Evolutionary conservation across 2,329 filamentous ascomycete species (phyloP).

Genomic region (Phialophora expanda): DNA sequence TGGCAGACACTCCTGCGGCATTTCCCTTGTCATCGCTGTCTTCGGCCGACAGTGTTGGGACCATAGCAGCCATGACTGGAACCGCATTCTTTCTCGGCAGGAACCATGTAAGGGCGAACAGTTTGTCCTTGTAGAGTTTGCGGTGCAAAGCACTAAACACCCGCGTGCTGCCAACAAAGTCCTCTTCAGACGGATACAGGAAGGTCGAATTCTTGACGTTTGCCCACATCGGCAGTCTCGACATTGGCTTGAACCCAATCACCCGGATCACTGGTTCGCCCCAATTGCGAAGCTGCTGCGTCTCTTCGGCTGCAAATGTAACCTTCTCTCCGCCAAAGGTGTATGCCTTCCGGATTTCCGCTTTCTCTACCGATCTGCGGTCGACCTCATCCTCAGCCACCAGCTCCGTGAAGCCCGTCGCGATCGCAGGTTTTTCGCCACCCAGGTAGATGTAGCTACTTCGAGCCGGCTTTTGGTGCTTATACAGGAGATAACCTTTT

Average conservation of each 20-base stretch:
- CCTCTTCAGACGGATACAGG: conserved; percentile 90
- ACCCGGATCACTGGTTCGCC: conserved; percentile 83
- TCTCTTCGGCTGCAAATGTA: conserved; percentile 82
- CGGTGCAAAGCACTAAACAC: conserved; percentile 91
- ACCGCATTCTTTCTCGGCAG: conserved; percentile 79
- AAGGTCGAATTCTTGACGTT: conserved; percentile 86
- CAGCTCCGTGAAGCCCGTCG: conserved; percentile 71
- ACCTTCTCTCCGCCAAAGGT: conserved; percentile 94
- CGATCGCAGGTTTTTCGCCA: conserved; percentile 84
- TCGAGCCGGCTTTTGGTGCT: conserved; percentile 78
- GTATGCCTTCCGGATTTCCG: conserved; percentile 87
- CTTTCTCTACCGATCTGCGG: conserved; percentile 75
- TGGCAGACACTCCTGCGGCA: conserved; percentile 33
- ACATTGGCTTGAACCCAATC: conserved; percentile 88
- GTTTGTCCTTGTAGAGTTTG: conserved; percentile 78
- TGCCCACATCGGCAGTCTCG: conserved; percentile 78
- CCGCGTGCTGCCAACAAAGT: conserved; percentile 86
- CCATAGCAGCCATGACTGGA: conserved; percentile 78
- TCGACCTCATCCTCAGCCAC: conserved; percentile 75
- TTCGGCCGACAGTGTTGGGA: conserved; percentile 57
- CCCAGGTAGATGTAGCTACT: conserved; percentile 88
- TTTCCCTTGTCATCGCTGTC: conserved; percentile 31
- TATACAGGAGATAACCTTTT: conserved; percentile 89
- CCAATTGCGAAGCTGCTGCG: conserved; percentile 76
- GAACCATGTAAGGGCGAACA: conserved; percentile 88